A percentile compares a stretch with the other conserved stretches of the same genome.
Conservation (phyloP, 1,139 yeast genomes). For the Arxiozyma slooffiae region DNA sequence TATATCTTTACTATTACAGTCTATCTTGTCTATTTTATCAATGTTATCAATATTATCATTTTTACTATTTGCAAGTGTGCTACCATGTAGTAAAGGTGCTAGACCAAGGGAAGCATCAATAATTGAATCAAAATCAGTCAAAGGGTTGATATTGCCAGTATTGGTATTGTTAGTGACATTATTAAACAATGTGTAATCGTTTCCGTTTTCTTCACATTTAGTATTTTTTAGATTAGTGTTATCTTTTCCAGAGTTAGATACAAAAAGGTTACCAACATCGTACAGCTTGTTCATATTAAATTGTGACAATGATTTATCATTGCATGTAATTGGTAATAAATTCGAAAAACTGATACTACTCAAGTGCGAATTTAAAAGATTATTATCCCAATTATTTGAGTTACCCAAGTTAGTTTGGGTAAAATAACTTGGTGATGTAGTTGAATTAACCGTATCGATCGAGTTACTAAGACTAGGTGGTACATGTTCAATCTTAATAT, state of each 20-base stretch:
- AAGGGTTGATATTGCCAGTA: slow-evolving; percentile 4
- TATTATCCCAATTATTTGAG: neutral
- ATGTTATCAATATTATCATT: no score
- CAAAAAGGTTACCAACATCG: neutral
- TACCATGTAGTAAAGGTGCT: slow-evolving; percentile 23
- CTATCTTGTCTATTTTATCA: neutral
- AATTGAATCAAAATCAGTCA: slow-evolving; percentile 18
- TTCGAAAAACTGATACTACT: slow-evolving; percentile 9
- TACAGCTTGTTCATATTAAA: slow-evolving; percentile 4
- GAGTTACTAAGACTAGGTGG: neutral
- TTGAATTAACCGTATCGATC: neutral
- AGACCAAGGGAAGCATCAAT: slow-evolving; percentile 30
- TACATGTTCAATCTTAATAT: neutral
- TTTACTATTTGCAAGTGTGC: neutral
- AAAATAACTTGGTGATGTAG: neutral
- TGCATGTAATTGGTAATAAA: slow-evolving; percentile 9
- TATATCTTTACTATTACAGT: no score
- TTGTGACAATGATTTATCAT: slow-evolving; percentile 8
- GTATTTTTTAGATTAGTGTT: no score
- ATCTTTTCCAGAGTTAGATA: neutral
- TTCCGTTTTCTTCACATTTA: neutral
- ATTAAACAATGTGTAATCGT: neutral
- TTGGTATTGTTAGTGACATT: neutral
- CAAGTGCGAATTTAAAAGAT: neutral
- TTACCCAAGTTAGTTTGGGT: neutral